These are phyloP conservation scores for Botrytis cinerea DNA, from an alignment of 2,329 filamentous ascomycete genomes.

Conservation along the genomic window DNA sequence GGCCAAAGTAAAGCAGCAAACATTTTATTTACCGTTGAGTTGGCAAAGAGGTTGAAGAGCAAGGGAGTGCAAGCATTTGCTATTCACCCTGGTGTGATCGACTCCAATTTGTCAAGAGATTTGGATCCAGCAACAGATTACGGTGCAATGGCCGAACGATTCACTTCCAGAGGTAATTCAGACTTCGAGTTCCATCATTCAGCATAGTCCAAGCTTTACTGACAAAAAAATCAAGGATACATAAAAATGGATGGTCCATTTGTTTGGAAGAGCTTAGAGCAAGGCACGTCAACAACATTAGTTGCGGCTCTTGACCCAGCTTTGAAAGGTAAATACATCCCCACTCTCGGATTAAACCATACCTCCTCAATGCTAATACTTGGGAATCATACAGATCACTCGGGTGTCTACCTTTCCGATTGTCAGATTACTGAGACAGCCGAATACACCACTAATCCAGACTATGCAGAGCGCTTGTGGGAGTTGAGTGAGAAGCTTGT, in stretches of 20 bases:
- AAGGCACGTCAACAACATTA: constrained; percentile 16
- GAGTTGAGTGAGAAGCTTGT: constrained; percentile 28
- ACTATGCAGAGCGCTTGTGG: constrained; percentile 27
- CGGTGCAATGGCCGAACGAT: neutral
- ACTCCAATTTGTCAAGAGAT: neutral
- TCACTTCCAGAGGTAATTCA: constrained; percentile 8
- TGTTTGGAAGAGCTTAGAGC: neutral
- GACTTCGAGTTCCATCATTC: neutral
- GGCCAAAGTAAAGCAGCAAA: constrained; percentile 45
- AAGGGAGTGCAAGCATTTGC: constrained; percentile 38
- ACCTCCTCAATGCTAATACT: neutral
- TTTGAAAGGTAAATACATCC: constrained; percentile 8
- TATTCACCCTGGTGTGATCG: constrained; percentile 39
- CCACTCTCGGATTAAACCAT: neutral
- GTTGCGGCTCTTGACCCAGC: constrained; percentile 20
- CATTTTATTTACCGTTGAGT: constrained; percentile 41
- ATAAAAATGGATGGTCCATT: neutral
- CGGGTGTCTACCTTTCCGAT: constrained; percentile 25
- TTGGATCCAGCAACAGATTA: neutral
- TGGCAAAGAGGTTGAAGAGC: constrained; percentile 36
- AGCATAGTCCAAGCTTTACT: neutral
- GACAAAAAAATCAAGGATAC: neutral
- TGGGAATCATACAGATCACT: neutral
- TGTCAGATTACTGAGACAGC: constrained; percentile 10
- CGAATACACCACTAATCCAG: neutral